Evolutionary conservation across 768 basidiomycete species (phyloP).

Genomic region (Leccinum boreale): DNA sequence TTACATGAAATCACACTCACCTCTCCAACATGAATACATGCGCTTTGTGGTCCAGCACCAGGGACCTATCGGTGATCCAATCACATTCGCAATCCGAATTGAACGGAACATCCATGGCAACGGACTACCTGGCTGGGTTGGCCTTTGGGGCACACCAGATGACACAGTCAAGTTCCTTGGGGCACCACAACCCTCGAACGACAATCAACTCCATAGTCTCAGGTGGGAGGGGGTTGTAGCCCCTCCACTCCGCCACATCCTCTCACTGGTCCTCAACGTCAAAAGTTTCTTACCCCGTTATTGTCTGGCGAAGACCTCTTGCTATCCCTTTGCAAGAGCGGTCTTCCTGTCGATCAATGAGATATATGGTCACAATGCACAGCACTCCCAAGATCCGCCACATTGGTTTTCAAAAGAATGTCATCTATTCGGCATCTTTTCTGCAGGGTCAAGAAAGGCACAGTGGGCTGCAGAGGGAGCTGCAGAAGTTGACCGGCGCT

Average conservation of each 20-base stretch:
- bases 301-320: background rate
- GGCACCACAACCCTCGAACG: background rate
- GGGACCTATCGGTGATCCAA: too few species aligned
- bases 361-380: background rate
- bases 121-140: too few species aligned
- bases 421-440: background rate
- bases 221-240: background rate
- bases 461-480: background rate
- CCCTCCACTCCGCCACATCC: too few species aligned
- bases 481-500: too few species aligned
- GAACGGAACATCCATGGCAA: too few species aligned
- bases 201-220: background rate
- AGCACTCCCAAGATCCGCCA: background rate
- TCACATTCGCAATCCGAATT: too few species aligned
- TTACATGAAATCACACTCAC: too few species aligned
- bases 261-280: background rate
- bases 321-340: background rate
- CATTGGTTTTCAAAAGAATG: background rate
- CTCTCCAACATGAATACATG: too few species aligned
- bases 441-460: background rate
- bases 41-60: too few species aligned
- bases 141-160: too few species aligned
- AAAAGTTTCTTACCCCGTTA: too few species aligned
- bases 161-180: too few species aligned
- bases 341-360: background rate